Conservation (phyloP, 2,329 filamentous ascomycete genomes). For the Coniochaeta sp. region DNA sequence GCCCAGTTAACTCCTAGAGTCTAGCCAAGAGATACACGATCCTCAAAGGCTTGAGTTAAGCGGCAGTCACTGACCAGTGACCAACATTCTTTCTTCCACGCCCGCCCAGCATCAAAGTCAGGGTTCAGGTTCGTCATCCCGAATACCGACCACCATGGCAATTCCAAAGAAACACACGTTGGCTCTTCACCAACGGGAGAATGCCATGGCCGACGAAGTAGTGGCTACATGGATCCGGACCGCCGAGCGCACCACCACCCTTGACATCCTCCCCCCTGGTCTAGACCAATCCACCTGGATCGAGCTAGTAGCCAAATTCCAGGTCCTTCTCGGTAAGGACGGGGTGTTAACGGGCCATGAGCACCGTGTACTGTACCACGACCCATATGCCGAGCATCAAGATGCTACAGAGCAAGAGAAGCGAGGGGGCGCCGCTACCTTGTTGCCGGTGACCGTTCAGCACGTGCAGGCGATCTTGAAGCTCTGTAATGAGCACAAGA, state of each 20-base stretch:
- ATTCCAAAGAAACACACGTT: neutral
- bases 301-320: neutral
- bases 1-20: too few relatives aligned
- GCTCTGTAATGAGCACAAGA: conserved; percentile 25
- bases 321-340: neutral
- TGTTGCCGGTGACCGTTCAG: conserved; percentile 9
- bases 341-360: neutral
- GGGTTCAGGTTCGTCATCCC: too few relatives aligned
- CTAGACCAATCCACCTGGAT: neutral
- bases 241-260: conserved; percentile 1
- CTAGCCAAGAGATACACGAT: too few relatives aligned
- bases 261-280: neutral
- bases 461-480: conserved; percentile 24
- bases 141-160: conserved; percentile 1
- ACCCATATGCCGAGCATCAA: neutral
- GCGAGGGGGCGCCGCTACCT: conserved; percentile 32
- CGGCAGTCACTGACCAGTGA: too few relatives aligned
- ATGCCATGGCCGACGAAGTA: conserved; percentile 1
- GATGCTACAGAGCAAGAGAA: conserved; percentile 24
- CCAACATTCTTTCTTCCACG: too few relatives aligned
- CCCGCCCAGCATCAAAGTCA: too few relatives aligned
- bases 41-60: too few relatives aligned
- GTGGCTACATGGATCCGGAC: conserved; percentile 2
- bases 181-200: conserved; percentile 1
- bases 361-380: neutral